Conservation (phyloP, 345 rosid species). For the Syzygium jambos region DNA sequence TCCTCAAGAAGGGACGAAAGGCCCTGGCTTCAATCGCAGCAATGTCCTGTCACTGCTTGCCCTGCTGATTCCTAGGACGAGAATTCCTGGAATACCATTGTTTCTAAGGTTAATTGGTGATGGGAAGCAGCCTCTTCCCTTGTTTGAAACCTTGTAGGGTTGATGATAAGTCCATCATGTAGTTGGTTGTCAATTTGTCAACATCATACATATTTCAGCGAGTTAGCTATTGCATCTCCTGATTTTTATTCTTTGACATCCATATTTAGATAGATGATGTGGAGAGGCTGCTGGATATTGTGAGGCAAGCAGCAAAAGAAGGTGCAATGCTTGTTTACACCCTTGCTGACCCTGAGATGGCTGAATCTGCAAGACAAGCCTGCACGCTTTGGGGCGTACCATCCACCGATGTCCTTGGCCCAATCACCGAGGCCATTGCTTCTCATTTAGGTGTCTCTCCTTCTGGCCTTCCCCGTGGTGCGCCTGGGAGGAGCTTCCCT, state of each 20-base stretch:
- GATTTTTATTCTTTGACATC: neutral
- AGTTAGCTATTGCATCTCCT: neutral
- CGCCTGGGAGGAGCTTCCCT: conserved; percentile 35
- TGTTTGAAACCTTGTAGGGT: neutral
- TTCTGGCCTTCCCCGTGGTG: conserved; percentile 78
- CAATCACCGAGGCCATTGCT: conserved; percentile 73
- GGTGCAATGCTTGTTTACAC: conserved; percentile 71
- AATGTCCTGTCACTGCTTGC: neutral
- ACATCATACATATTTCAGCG: neutral
- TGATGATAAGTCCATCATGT: neutral
- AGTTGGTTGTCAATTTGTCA: neutral
- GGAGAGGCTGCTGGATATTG: conserved; percentile 57
- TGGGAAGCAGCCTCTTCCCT: neutral
- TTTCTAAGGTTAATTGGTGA: neutral
- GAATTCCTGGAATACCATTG: neutral
- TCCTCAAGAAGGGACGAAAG: neutral
- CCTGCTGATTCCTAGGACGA: neutral
- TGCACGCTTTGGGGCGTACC: conserved; percentile 65
- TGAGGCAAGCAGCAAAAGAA: conserved; percentile 84
- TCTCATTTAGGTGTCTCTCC: conserved; percentile 79
- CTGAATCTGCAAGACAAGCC: conserved; percentile 60
- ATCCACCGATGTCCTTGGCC: conserved; percentile 70
- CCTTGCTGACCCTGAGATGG: conserved; percentile 72
- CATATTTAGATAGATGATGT: conserved; percentile 53
- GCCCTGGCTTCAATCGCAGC: neutral